phyloP scores from a whole-genome alignment of 192 early-diverging fungal species.

The Dissophora ornata region DNA sequence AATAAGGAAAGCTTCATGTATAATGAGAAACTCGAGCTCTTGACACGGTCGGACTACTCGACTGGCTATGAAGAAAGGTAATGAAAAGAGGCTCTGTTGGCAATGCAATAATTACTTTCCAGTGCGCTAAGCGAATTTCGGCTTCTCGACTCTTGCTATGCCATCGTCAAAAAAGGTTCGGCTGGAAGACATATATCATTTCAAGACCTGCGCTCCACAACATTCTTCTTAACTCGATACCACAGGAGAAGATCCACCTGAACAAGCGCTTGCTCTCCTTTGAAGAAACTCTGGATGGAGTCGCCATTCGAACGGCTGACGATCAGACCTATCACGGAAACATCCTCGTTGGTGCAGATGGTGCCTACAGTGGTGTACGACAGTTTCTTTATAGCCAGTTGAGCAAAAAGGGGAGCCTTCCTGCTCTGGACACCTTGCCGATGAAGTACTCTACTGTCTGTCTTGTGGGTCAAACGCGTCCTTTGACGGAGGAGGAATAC shows the following conservation, averaged over 20 bases:
- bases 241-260: constrained; percentile 11
- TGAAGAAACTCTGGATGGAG: not conserved
- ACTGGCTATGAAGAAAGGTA: too few relatives aligned
- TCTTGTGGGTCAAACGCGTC: constrained; percentile 6
- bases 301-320: not conserved
- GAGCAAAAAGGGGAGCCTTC: not conserved
- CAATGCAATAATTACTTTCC: too few relatives aligned
- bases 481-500: constrained; percentile 1
- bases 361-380: constrained; percentile 11
- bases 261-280: constrained; percentile 1
- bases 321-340: constrained; percentile 7
- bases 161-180: too few relatives aligned
- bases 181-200: not conserved
- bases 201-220: constrained; percentile 1
- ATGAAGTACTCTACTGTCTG: not conserved
- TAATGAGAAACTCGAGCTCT: not conserved
- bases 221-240: constrained; percentile 1
- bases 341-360: constrained; percentile 22
- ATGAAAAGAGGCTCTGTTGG: too few relatives aligned
- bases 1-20: not conserved
- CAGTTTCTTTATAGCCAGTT: constrained; percentile 5
- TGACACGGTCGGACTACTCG: too few relatives aligned
- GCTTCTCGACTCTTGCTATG: too few relatives aligned
- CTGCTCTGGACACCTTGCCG: not conserved
- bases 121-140: too few relatives aligned